Conservation (phyloP, 192 early-diverging fungal genomes). For the Coemansia sp. region DNA sequence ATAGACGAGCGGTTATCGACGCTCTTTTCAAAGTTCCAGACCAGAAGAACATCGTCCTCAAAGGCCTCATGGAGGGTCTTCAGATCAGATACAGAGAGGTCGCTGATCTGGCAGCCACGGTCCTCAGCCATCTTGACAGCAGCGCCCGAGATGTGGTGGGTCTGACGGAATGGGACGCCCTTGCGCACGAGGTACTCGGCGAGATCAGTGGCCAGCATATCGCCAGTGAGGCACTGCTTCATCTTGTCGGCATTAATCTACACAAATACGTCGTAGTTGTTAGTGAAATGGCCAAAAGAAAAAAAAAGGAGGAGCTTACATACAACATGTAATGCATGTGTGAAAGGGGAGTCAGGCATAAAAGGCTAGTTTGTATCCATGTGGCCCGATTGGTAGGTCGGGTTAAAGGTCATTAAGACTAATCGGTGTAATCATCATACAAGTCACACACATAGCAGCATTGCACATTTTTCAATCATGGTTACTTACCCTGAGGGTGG, state of each 20-base stretch:
- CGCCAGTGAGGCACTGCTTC: slow-evolving; percentile 75
- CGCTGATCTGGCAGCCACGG: slow-evolving; percentile 68
- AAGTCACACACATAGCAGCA: neutral
- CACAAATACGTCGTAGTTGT: neutral
- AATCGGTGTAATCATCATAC: slow-evolving; percentile 51
- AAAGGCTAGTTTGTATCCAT: slow-evolving; percentile 47
- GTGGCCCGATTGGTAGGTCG: slow-evolving; percentile 8
- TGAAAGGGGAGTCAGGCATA: slow-evolving; percentile 7
- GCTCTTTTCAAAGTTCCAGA: slow-evolving; percentile 92
- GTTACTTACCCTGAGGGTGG: slow-evolving; percentile 74
- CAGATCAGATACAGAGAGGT: slow-evolving; percentile 80
- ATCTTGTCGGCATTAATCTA: slow-evolving; percentile 87
- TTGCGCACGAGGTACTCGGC: slow-evolving; percentile 99
- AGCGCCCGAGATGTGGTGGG: slow-evolving; percentile 96
- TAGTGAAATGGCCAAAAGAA: neutral
- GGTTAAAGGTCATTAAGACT: slow-evolving; percentile 53
- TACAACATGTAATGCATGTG: neutral
- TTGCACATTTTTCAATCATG: neutral
- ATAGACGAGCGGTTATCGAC: slow-evolving; percentile 86
- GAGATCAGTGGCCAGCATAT: slow-evolving; percentile 98
- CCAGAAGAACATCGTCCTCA: slow-evolving; percentile 74
- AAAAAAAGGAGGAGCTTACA: neutral
- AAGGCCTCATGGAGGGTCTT: slow-evolving; percentile 85
- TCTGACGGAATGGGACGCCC: slow-evolving; percentile 98
- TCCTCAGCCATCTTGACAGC: slow-evolving; percentile 95